Evolutionary conservation across 2,329 filamentous ascomycete species (phyloP).

Genomic region (Fonsecaea pedrosoi): DNA sequence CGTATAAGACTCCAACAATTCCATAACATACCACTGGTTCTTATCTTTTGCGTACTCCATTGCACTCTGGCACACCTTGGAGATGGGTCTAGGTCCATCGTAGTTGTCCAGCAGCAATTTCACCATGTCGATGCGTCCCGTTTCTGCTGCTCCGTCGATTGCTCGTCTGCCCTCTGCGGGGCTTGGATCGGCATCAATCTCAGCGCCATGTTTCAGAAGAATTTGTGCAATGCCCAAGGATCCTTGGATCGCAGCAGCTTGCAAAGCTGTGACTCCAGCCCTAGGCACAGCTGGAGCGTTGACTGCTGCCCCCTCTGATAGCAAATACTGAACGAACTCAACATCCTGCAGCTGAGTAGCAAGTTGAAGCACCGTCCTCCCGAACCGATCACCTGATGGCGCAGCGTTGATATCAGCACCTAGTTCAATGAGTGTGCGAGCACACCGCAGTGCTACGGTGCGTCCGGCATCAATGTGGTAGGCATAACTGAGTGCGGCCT

Average conservation of each 20-base stretch:
- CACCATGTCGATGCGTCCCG: constrained; percentile 17
- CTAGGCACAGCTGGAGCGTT: constrained; percentile 29
- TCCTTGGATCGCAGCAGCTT: constrained; percentile 34
- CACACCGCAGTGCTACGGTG: not conserved
- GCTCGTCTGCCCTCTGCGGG: not conserved
- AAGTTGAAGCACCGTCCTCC: constrained; percentile 35
- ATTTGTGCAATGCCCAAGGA: constrained; percentile 36
- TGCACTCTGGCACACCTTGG: constrained; percentile 10
- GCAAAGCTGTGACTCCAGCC: constrained; percentile 32
- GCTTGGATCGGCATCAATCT: constrained; percentile 34
- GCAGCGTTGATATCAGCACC: constrained; percentile 13
- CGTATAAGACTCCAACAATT: constrained; percentile 11
- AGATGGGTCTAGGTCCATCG: constrained; percentile 9
- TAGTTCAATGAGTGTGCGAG: constrained; percentile 14
- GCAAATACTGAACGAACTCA: constrained; percentile 35
- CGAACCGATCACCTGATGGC: not conserved
- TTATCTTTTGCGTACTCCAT: not conserved
- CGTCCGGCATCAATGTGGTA: not conserved
- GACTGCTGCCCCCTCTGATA: constrained; percentile 37
- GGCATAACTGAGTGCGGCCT: not conserved
- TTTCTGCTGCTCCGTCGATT: constrained; percentile 14
- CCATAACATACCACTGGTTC: constrained; percentile 17
- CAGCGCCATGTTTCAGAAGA: constrained; percentile 37
- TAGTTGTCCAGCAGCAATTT: constrained; percentile 24
- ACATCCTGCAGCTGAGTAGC: constrained; percentile 32